Evolutionary conservation across 1,284 basidiomycete genomes (phyloP), one percentile per base, ranked within the genome.

Genomic region (Thecaphora frezii): DNA sequence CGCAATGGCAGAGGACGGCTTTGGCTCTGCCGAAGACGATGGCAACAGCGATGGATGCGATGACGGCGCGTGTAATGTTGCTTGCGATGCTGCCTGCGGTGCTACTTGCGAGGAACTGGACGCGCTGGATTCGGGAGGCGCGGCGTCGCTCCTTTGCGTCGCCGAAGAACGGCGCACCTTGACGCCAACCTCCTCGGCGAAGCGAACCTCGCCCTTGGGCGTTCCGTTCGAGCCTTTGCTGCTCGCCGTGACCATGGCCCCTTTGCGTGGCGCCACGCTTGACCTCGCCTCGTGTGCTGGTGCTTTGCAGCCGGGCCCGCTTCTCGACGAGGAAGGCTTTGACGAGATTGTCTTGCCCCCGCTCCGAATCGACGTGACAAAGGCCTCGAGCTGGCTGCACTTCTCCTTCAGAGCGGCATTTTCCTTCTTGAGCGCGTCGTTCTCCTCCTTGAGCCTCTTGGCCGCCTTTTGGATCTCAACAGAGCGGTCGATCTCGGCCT

Each of bases 381-480:
- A 23, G 4, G 33, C 25, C 28, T 71, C 65, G 13, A 73, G 51
- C 46, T 72, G 56, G 0, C 45, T 41, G 30, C 50, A 62, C 38
- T 61, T 64, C 9, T 61, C 54, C 39, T 45, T 59, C 46, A 73
- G 69, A 3, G 22, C 38, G 2, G 52, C 48, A 9, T 70, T 55
- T 24, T 71, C 59, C 16, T 60, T 55, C 8, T 64, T 54, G 16
- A 76, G 49, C 13, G 46, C 41, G 0, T 67, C 60, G 19, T 73
- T 73, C 39, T 75, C 73, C 23, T 62, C 47, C n/a, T 65, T 56
- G 19, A 68, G 53, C 54, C 68, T 66, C 25, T 67, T 64, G 1
- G 75, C 75, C 13, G 71, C 50, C 43, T 70, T 70, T 45, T 77
- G 75, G 16, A 77, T 63, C 43, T 76, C 74, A 28, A 75, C 62